phyloP scores from a whole-genome alignment of 2,329 filamentous ascomycete species.

The Verticillium nonalfalfae region DNA sequence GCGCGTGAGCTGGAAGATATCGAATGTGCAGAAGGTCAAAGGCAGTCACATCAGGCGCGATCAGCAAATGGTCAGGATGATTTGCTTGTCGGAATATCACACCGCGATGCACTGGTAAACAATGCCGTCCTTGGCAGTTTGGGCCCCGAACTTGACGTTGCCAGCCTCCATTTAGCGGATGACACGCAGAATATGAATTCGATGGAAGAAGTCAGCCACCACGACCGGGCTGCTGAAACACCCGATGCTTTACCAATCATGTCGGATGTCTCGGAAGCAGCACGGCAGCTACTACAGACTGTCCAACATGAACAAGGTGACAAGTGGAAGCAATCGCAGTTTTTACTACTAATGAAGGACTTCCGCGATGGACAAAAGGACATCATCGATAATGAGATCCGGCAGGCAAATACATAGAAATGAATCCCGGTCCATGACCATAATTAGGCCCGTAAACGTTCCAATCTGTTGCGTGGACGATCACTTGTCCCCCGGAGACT shows the following conservation, averaged over 20 bases:
- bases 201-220: not conserved
- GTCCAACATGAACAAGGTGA: slow-evolving; percentile 37
- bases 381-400: slow-evolving; percentile 33
- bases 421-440: too few species aligned
- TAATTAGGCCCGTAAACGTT: too few species aligned
- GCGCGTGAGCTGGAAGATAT: slow-evolving; percentile 28
- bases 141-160: not conserved
- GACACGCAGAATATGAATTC: too few species aligned
- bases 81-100: not conserved
- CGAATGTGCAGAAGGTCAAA: not conserved
- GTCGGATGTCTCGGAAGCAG: slow-evolving; percentile 32
- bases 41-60: not conserved
- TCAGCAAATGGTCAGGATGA: not conserved
- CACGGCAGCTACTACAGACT: slow-evolving; percentile 32
- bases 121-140: too few species aligned
- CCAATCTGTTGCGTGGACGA: too few species aligned
- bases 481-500: too few species aligned
- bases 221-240: not conserved
- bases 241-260: not conserved
- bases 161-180: not conserved
- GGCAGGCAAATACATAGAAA: slow-evolving; percentile 13
- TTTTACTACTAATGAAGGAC: slow-evolving; percentile 37
- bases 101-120: not conserved
- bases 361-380: slow-evolving; percentile 38
- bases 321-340: slow-evolving; percentile 40